These are phyloP conservation scores for Hura crepitans DNA, from an alignment of 441 rosid genomes.

Conservation along the genomic window DNA sequence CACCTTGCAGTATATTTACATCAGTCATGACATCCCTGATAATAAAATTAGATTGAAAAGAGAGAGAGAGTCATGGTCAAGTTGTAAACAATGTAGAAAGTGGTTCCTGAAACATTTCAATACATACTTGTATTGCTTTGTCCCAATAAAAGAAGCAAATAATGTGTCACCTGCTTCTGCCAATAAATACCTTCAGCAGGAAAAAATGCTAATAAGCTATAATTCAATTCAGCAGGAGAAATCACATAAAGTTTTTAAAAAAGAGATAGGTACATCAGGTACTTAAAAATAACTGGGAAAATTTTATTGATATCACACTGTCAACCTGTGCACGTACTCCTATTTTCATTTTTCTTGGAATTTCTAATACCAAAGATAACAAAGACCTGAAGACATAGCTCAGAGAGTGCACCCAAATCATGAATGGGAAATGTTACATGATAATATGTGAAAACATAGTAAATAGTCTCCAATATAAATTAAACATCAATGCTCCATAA, in stretches of 20 bases:
- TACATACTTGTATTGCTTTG: slow-evolving; percentile 89
- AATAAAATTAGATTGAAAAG: slow-evolving; percentile 17
- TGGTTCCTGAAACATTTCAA: slow-evolving; percentile 9
- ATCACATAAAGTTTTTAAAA: background rate
- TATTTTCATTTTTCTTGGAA: background rate
- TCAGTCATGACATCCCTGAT: slow-evolving; percentile 94
- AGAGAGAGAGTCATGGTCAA: slow-evolving; percentile 10
- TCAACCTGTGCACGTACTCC: background rate
- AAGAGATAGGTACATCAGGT: background rate
- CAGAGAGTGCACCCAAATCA: background rate
- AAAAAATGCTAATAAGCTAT: slow-evolving; percentile 6
- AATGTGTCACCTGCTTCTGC: slow-evolving; percentile 96
- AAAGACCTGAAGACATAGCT: background rate
- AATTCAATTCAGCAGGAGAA: background rate
- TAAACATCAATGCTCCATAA: background rate
- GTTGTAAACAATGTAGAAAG: slow-evolving; percentile 13
- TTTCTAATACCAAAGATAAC: background rate
- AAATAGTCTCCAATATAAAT: background rate
- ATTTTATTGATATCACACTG: background rate
- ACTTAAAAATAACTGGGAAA: background rate
- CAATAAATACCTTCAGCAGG: slow-evolving; percentile 62
- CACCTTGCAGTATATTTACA: slow-evolving; percentile 94
- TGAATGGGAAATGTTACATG: background rate
- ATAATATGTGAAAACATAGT: background rate
- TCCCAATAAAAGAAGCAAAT: slow-evolving; percentile 95